These are phyloP conservation scores for Pyrus hybrid DNA, from an alignment of 331 rosid species.

Conservation along the genomic window DNA sequence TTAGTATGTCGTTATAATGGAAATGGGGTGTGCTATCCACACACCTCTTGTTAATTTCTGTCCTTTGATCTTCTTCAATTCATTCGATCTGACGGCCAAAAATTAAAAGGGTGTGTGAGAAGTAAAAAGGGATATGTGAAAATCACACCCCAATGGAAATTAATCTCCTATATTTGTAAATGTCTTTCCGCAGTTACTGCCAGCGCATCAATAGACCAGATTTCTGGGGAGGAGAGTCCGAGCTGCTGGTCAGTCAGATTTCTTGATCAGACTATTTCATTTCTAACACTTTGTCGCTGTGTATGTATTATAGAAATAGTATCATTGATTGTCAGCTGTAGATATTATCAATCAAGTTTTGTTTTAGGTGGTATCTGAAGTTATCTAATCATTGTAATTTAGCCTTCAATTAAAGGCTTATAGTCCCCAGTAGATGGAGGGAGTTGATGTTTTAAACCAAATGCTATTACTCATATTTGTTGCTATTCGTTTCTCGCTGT, in stretches of 20 bases:
- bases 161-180: slow-evolving; percentile 7
- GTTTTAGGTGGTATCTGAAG: not conserved
- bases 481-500: not conserved
- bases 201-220: slow-evolving; percentile 65
- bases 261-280: not conserved
- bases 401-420: not conserved
- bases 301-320: not conserved
- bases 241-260: slow-evolving; percentile 61
- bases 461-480: not conserved
- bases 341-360: not conserved
- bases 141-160: no score
- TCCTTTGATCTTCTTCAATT: no score
- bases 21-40: no score
- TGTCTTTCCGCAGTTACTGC: slow-evolving; percentile 59
- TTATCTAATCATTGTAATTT: not conserved
- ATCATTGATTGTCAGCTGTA: not conserved
- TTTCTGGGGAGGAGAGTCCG: slow-evolving; percentile 99
- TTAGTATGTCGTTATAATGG: not conserved
- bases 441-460: not conserved
- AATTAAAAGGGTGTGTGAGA: no score
- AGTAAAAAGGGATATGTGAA: no score
- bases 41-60: no score
- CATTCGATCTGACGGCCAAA: no score
- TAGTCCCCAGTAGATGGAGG: not conserved
- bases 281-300: not conserved